phyloP scores from a whole-genome alignment of 2,329 filamentous ascomycete species.

The Verticillium nonalfalfae region DNA sequence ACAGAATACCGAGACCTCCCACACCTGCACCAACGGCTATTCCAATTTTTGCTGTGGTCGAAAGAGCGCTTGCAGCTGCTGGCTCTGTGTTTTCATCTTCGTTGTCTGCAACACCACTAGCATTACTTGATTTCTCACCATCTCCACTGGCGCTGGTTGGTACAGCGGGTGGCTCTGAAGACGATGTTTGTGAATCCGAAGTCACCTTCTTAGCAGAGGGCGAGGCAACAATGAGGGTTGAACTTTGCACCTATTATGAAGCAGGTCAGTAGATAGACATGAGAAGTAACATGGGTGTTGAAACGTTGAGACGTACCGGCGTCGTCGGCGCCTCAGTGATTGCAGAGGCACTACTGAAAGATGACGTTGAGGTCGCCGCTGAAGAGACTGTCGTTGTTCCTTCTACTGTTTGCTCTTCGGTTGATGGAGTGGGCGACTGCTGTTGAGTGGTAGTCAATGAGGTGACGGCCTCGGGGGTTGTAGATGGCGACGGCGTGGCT shows the following conservation, averaged over 20 bases:
- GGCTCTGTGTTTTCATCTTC: not conserved
- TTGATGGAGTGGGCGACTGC: not conserved
- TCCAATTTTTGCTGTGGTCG: constrained; percentile 38
- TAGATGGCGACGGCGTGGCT: not conserved
- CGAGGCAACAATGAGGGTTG: not conserved
- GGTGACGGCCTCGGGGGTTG: not conserved
- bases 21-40: constrained; percentile 40
- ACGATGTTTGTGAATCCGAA: constrained; percentile 1
- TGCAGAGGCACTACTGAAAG: constrained; percentile 9
- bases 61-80: constrained; percentile 16
- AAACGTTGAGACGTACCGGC: not conserved
- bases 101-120: constrained; percentile 12
- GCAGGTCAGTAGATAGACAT: not conserved
- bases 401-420: not conserved
- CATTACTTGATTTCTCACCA: constrained; percentile 2
- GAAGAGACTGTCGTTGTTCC: not conserved
- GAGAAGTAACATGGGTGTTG: not conserved
- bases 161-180: not conserved
- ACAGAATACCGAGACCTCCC: constrained; percentile 29
- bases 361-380: not conserved
- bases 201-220: not conserved
- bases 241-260: not conserved
- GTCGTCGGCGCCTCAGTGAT: constrained; percentile 6
- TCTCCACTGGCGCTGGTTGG: constrained; percentile 1
- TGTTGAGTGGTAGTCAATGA: not conserved